These are phyloP conservation scores for Blastobotrys terrestris DNA, from an alignment of 805 yeast species.

Conservation along the genomic window DNA sequence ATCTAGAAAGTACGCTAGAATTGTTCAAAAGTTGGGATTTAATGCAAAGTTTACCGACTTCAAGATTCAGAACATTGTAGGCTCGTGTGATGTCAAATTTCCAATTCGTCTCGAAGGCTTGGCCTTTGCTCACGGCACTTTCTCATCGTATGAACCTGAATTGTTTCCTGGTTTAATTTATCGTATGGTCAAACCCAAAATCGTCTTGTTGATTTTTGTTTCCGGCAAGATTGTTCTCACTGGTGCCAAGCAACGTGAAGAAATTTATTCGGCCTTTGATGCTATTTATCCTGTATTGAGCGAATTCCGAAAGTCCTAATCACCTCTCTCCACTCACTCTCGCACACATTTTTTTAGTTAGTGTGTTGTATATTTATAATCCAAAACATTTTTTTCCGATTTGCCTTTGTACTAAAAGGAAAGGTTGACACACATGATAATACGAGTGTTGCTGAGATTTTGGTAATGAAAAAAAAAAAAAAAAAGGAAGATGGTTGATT, in stretches of 20 bases:
- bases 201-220: constrained; percentile 90
- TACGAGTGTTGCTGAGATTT: neutral
- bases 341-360: neutral
- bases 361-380: neutral
- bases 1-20: constrained; percentile 94
- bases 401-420: too few relatives aligned
- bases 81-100: constrained; percentile 97
- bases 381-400: neutral
- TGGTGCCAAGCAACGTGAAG: constrained; percentile 98
- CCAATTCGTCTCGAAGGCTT: constrained; percentile 96
- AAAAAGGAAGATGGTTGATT: neutral
- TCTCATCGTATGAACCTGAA: constrained; percentile 98
- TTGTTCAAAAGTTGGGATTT: constrained; percentile 95
- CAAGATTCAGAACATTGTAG: constrained; percentile 96
- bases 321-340: neutral
- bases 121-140: constrained; percentile 97
- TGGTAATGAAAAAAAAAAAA: neutral
- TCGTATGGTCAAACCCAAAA: constrained; percentile 99
- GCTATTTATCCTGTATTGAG: constrained; percentile 97
- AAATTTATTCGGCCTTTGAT: constrained; percentile 95
- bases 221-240: constrained; percentile 96
- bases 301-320: constrained; percentile 81
- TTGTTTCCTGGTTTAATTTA: constrained; percentile 96
- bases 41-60: constrained; percentile 97
- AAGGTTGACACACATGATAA: too few relatives aligned